Conservation (phyloP, 2,329 filamentous ascomycete species). For the Arthrobotrys entomopaga region DNA sequence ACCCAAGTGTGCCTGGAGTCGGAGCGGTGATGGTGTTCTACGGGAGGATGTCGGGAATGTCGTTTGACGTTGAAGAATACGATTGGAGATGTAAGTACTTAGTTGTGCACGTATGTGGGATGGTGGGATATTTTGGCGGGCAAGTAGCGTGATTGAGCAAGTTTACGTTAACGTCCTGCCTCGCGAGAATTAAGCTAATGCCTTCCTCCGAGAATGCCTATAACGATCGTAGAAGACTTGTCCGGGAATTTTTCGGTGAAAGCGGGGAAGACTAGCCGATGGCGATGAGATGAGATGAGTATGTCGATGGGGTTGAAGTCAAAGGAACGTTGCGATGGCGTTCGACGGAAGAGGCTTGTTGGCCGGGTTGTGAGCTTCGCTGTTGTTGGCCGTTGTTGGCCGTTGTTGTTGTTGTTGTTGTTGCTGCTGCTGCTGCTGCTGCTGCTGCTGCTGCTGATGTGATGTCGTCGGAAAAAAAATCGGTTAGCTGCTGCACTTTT, state of each 20-base stretch:
- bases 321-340: background rate
- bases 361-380: too few relatives aligned
- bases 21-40: slow-evolving; percentile 6
- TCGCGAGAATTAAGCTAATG: background rate
- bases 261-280: background rate
- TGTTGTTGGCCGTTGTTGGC: too few relatives aligned
- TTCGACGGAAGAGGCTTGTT: too few relatives aligned
- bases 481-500: too few relatives aligned
- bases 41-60: background rate
- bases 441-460: too few relatives aligned
- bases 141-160: slow-evolving; percentile 43
- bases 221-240: background rate
- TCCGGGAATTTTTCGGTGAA: too few relatives aligned
- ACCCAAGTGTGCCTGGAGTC: background rate
- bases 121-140: slow-evolving; percentile 16
- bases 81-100: slow-evolving; percentile 5
- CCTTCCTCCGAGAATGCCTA: background rate
- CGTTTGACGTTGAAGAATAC: background rate
- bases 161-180: slow-evolving; percentile 16
- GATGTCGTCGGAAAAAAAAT: too few relatives aligned
- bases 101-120: slow-evolving; percentile 9
- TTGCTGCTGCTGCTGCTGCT: too few relatives aligned
- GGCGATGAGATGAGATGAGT: slow-evolving; percentile 6
- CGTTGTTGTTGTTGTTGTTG: too few relatives aligned
- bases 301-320: slow-evolving; percentile 15